Evolutionary conservation across 2,329 filamentous ascomycete species (phyloP), one percentile per base, ranked within the genome.

Genomic region (Claviceps arundinis): DNA sequence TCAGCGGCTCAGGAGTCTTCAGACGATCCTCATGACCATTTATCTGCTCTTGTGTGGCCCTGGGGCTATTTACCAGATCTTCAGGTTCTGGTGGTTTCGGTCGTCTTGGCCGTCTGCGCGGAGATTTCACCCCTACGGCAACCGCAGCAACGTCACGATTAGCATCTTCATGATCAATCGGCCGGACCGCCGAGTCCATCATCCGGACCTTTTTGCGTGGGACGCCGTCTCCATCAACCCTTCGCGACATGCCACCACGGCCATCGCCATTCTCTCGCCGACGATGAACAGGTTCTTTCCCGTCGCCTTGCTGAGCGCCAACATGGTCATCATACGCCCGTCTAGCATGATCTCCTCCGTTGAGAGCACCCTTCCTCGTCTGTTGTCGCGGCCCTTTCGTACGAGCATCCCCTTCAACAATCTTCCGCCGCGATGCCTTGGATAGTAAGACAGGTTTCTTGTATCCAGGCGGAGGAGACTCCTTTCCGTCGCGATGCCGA

Each of bases 21-120:
- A 37, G 24, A 34, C 11, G 19, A 16, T 43, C 42, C 2, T 50
- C 41, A 11, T 47, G 40, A n/a, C 26, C 37, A 3, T 40, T 43
- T 16, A 40, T 48, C 5, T 54, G 51, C 47, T 47, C 49, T 17
- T 52, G 44, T 38, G 41, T 14, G 17, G 30, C 34, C 34, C 37
- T 45, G 22, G 38, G 37, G 13, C 47, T 16, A 2, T 13, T 41
- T 9, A 37, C 5, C 9, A 9, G 47, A 22, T 52, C 52, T 9
- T 50, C 56, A 51, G 30, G 59, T 60, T 51, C 55, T 63, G 55
- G 58, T 61, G 54, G 64, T 51, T 70, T 68, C 6, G 70, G 65
- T 51, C 69, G 69, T 51, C 70, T 68, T 30, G 68, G 66, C 56
- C 71, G 67, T 51, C 73, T 70, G 48, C 73, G 70, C 48, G 68